Evolutionary conservation across 2,329 filamentous ascomycete species (phyloP).

Genomic region (Coniochaeta ligniaria): DNA sequence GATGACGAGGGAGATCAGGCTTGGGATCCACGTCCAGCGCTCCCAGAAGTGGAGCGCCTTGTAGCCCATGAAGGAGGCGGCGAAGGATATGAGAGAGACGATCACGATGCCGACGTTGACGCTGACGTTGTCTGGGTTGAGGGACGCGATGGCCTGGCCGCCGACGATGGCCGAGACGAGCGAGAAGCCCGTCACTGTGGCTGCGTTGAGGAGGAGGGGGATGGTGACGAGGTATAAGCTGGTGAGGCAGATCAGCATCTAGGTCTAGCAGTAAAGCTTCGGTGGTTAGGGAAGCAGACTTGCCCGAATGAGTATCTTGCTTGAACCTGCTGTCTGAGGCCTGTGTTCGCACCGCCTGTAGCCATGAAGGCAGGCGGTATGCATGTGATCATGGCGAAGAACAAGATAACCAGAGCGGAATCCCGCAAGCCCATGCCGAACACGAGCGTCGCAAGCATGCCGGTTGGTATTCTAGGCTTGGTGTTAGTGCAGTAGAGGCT

Average conservation of each 20-base stretch:
- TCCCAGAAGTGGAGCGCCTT: conserved; percentile 46
- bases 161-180: conserved; percentile 49
- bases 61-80: conserved; percentile 49
- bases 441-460: conserved; percentile 47
- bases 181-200: conserved; percentile 50
- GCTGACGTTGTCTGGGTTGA: conserved; percentile 36
- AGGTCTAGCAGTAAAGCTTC: background rate
- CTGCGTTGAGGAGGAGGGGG: conserved; percentile 46
- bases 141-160: conserved; percentile 42
- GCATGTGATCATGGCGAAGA: conserved; percentile 48
- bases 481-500: background rate
- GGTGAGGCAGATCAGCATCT: background rate
- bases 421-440: conserved; percentile 49
- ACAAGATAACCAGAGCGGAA: conserved; percentile 48
- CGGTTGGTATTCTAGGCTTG: conserved; percentile 44
- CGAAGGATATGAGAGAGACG: conserved; percentile 42
- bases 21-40: conserved; percentile 50
- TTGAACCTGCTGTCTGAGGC: conserved; percentile 52
- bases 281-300: conserved; percentile 7
- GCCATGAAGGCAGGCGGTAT: conserved; percentile 48
- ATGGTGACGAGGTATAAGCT: conserved; percentile 42
- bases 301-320: conserved; percentile 54
- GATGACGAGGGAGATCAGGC: conserved; percentile 42
- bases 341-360: conserved; percentile 47
- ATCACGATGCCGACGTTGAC: conserved; percentile 51